These are phyloP conservation scores for Rhynchospora tenuis DNA, from an alignment of 176 grass and related monocot genomes.

Conservation along the genomic window DNA sequence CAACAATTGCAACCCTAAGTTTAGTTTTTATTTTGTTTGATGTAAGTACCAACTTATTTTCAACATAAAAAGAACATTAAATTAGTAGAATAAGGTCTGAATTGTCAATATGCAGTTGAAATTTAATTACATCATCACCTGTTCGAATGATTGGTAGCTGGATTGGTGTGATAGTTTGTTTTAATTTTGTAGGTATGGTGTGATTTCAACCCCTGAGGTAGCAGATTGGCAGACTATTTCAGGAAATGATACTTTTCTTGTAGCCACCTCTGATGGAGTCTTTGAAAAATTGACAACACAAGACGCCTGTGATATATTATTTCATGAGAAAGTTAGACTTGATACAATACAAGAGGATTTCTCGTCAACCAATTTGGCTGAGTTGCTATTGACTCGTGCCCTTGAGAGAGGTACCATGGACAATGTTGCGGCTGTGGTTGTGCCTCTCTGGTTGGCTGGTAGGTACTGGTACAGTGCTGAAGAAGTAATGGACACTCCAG, in stretches of 20 bases:
- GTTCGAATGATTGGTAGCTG: not conserved
- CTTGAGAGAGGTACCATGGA: conserved; percentile 83
- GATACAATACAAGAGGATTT: conserved; percentile 23
- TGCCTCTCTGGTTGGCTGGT: conserved; percentile 50
- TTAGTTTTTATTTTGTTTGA: not conserved
- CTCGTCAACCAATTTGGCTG: conserved; percentile 44
- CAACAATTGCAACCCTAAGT: not conserved
- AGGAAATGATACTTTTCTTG: conserved; percentile 76
- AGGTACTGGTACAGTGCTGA: conserved; percentile 38
- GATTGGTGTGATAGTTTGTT: conserved; percentile 16
- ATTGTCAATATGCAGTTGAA: not conserved
- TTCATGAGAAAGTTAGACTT: conserved; percentile 50
- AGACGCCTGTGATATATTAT: conserved; percentile 78
- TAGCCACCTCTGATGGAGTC: conserved; percentile 76
- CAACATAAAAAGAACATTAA: not conserved
- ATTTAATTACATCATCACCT: not conserved
- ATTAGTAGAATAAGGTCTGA: not conserved
- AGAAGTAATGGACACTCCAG: conserved; percentile 28
- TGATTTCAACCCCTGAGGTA: conserved; percentile 84
- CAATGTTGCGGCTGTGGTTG: conserved; percentile 87
- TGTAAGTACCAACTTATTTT: not conserved
- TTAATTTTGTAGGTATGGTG: conserved; percentile 61
- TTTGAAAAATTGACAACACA: conserved; percentile 86
- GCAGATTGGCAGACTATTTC: conserved; percentile 70
- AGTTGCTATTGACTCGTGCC: conserved; percentile 57